Conservation (phyloP, 495 filamentous ascomycete genomes). For the Penicillium simplicissimum region DNA sequence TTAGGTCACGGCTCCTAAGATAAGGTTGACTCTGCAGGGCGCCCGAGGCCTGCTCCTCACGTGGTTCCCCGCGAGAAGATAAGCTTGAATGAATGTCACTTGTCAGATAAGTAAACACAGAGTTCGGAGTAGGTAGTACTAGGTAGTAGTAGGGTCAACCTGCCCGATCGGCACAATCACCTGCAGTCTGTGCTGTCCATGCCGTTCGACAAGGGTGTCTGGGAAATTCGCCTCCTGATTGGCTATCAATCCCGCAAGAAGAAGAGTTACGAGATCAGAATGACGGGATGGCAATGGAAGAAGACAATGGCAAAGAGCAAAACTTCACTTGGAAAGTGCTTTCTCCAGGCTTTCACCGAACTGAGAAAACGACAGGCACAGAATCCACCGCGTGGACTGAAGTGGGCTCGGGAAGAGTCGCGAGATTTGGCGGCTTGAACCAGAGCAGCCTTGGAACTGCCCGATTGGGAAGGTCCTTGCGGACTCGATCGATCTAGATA, state of each 20-base stretch:
- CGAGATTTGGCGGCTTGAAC: slow-evolving; percentile 5
- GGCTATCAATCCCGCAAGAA: slow-evolving; percentile 9
- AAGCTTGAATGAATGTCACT: slow-evolving; percentile 11
- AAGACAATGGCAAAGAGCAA: not conserved
- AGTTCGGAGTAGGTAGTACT: not conserved
- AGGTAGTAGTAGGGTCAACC: slow-evolving; percentile 18
- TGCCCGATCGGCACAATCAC: slow-evolving; percentile 15
- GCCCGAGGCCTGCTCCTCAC: slow-evolving; percentile 2
- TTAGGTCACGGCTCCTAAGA: not conserved
- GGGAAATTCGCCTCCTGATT: slow-evolving; percentile 15
- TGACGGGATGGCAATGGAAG: slow-evolving; percentile 12
- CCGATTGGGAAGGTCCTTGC: slow-evolving; percentile 31
- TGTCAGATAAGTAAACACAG: not conserved
- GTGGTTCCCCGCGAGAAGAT: slow-evolving; percentile 20
- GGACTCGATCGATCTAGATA: slow-evolving; percentile 22
- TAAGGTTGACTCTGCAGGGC: not conserved
- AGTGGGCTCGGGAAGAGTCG: slow-evolving; percentile 21
- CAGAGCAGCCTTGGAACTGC: slow-evolving; percentile 18
- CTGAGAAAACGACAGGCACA: slow-evolving; percentile 14
- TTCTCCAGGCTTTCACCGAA: slow-evolving; percentile 30
- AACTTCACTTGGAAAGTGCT: not conserved
- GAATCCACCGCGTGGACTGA: slow-evolving; percentile 10
- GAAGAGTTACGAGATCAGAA: slow-evolving; percentile 25
- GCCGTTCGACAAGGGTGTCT: not conserved
- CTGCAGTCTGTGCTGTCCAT: not conserved